Conservation (phyloP, 805 yeast species). For the Saccharomyces mikatae region DNA sequence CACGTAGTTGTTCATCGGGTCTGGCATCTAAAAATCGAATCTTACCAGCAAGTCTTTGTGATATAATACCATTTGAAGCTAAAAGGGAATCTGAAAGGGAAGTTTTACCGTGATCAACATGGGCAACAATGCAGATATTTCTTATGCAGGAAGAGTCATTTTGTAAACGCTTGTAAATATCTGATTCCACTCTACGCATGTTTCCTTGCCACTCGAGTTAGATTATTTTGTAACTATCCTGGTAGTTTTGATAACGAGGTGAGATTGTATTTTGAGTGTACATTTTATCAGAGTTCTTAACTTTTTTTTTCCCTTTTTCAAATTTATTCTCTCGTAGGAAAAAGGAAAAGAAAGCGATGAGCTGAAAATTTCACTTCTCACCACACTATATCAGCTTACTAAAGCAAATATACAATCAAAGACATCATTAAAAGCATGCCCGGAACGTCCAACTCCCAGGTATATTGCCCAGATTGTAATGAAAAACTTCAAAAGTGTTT, state of each 20-base stretch:
- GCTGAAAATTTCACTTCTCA: background rate
- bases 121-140: slow-evolving; percentile 92
- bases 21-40: slow-evolving; percentile 87
- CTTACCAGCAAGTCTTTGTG: slow-evolving; percentile 91
- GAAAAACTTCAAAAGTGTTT: slow-evolving; percentile 21
- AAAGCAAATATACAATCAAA: background rate
- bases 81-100: slow-evolving; percentile 84
- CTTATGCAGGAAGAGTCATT: slow-evolving; percentile 61
- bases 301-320: background rate
- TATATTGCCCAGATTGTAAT: slow-evolving; percentile 23
- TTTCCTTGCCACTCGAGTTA: background rate
- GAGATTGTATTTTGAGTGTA: background rate
- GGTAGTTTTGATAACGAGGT: background rate
- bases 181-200: slow-evolving; percentile 52
- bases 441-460: background rate
- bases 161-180: slow-evolving; percentile 60
- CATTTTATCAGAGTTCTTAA: background rate
- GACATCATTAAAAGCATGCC: background rate
- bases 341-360: background rate
- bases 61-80: slow-evolving; percentile 94
- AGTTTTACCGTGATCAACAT: slow-evolving; percentile 98
- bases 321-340: background rate
- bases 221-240: background rate
- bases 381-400: background rate
- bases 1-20: slow-evolving; percentile 91